Percentiles rank a stretch among this genome's conserved stretches.
Evolutionary conservation across 805 yeast species (phyloP).

Genomic region (Priceomyces medius): DNA sequence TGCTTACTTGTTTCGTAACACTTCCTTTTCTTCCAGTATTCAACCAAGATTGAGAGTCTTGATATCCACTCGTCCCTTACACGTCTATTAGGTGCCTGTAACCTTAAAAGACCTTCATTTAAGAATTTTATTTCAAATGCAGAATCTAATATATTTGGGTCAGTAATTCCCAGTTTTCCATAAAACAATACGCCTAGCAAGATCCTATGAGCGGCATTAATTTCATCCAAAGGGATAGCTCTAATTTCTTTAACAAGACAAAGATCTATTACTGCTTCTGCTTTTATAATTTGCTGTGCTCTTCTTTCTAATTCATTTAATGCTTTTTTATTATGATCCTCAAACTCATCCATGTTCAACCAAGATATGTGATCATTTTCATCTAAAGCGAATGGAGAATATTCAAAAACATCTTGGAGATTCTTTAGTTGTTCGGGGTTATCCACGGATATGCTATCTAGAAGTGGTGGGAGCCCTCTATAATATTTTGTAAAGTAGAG

Average conservation of each 20-base stretch:
- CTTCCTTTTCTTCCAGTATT: constrained; percentile 60
- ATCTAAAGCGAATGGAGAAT: constrained; percentile 56
- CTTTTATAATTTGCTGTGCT: constrained; percentile 50
- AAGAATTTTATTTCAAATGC: constrained; percentile 51
- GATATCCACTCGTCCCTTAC: constrained; percentile 68
- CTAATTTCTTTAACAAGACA: constrained; percentile 43
- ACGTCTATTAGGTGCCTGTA: constrained; percentile 53
- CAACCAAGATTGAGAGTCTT: constrained; percentile 40
- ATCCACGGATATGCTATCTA: constrained; percentile 21
- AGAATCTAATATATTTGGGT: constrained; percentile 40
- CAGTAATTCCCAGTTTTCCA: constrained; percentile 22
- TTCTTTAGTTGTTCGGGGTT: constrained; percentile 13
- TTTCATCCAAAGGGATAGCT: constrained; percentile 22
- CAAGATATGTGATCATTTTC: constrained; percentile 56
- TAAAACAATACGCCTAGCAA: constrained; percentile 32
- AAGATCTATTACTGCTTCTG: constrained; percentile 65
- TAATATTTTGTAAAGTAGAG: constrained; percentile 57
- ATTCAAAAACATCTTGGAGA: constrained; percentile 41
- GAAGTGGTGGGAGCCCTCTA: constrained; percentile 63
- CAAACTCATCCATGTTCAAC: constrained; percentile 52
- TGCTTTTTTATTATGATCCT: constrained; percentile 54
- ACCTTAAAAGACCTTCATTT: constrained; percentile 45
- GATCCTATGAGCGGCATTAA: constrained; percentile 24
- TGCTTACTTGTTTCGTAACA: constrained; percentile 40
- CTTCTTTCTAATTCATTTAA: constrained; percentile 65